These are phyloP conservation scores for Hypomontagnella monticulosa DNA, from an alignment of 495 filamentous ascomycete species.

Conservation along the genomic window DNA sequence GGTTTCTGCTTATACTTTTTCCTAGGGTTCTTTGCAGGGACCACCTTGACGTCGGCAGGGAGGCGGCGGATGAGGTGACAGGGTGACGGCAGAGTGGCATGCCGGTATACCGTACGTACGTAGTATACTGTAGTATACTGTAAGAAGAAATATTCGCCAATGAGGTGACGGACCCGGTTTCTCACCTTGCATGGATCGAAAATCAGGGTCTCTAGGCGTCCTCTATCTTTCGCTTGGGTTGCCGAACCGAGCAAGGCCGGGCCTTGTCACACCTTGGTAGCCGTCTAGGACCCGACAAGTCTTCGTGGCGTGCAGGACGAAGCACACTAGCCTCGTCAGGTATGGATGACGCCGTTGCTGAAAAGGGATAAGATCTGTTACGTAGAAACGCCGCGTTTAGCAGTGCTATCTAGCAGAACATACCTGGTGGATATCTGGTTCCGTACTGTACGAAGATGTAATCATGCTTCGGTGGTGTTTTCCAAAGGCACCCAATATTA, in stretches of 20 bases:
- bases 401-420: slow-evolving; percentile 30
- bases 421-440: slow-evolving; percentile 9
- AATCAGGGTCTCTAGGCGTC: slow-evolving; percentile 21
- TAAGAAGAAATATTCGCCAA: slow-evolving; percentile 20
- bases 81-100: neutral
- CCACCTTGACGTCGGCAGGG: slow-evolving; percentile 10
- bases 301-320: slow-evolving; percentile 29
- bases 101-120: slow-evolving; percentile 13
- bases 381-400: slow-evolving; percentile 32
- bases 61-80: slow-evolving; percentile 1
- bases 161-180: slow-evolving; percentile 23
- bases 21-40: slow-evolving; percentile 26
- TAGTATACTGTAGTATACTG: neutral
- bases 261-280: slow-evolving; percentile 26
- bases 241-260: slow-evolving; percentile 19
- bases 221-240: slow-evolving; percentile 24
- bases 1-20: slow-evolving; percentile 5
- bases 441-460: slow-evolving; percentile 37
- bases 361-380: slow-evolving; percentile 35
- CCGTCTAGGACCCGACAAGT: slow-evolving; percentile 35
- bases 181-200: slow-evolving; percentile 21
- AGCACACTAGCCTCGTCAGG: slow-evolving; percentile 35
- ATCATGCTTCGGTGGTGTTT: slow-evolving; percentile 24
- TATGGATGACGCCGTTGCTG: slow-evolving; percentile 29
- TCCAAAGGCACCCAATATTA: slow-evolving; percentile 12